Percentiles rank a stretch among this genome's conserved stretches.
These are phyloP conservation scores for Ascochyta koolunga DNA, from an alignment of 2,329 filamentous ascomycete species.

Conservation along the genomic window DNA sequence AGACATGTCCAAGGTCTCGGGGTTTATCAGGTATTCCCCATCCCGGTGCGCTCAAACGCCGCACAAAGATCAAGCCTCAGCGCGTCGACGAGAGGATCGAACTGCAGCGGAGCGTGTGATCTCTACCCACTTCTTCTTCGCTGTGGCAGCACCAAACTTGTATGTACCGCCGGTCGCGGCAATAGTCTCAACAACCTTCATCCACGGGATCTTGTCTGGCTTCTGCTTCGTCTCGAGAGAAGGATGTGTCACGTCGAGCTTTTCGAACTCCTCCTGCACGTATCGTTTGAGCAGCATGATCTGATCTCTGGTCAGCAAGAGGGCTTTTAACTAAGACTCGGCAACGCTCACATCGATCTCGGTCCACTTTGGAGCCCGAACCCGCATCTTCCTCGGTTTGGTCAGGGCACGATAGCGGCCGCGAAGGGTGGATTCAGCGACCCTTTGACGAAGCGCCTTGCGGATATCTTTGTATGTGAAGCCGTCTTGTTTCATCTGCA, in stretches of 20 bases:
- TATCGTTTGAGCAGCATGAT: conserved; percentile 30
- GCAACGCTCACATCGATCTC: conserved; percentile 64
- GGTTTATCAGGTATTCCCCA: neutral
- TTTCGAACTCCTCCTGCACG: conserved; percentile 31
- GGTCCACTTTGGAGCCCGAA: conserved; percentile 70
- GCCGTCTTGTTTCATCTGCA: conserved; percentile 61
- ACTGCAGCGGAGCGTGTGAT: conserved; percentile 12
- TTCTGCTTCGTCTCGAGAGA: conserved; percentile 21
- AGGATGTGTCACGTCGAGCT: conserved; percentile 19
- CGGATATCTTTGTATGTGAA: conserved; percentile 71
- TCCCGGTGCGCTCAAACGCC: neutral
- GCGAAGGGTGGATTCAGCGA: conserved; percentile 75
- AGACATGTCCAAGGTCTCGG: neutral
- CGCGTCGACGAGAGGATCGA: neutral
- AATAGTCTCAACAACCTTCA: conserved; percentile 63
- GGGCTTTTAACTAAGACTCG: neutral
- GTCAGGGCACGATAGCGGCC: conserved; percentile 71
- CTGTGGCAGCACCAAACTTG: conserved; percentile 65
- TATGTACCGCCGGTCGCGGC: conserved; percentile 60
- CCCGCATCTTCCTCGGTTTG: conserved; percentile 65
- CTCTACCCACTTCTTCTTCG: conserved; percentile 67
- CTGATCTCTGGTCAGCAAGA: conserved; percentile 25
- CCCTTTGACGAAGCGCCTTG: conserved; percentile 59
- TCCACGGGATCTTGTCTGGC: conserved; percentile 61
- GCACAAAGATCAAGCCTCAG: neutral